Base-by-base conservation (phyloP, 805 yeast genomes). In the Wickerhamiella slavikovae region DNA sequence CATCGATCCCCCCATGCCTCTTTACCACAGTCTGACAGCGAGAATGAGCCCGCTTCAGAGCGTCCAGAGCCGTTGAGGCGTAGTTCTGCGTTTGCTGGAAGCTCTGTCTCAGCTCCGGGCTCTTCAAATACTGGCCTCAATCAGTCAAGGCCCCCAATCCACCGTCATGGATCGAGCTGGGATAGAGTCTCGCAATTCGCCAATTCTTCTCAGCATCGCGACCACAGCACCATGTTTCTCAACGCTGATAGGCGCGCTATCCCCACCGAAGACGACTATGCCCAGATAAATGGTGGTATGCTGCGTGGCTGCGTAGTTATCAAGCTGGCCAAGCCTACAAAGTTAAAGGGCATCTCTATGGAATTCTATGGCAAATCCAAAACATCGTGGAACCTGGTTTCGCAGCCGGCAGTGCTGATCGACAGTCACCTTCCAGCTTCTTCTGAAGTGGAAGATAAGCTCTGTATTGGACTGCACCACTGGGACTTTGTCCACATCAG, bases 321-420 rank as follows among this genome's bases (percentile, higher is more conserved):
- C 7, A 61, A 89, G 34, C 64, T 83, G 2, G 41, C 70, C 30
- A 80, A 79, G 42, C 73, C 85, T 0, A 61, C 74, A 21, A 75
- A 68, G 45, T 56, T 82, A 40, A 78, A 75, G 49, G 52, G 64
- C 18, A 62, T 83, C n/a, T 51, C 59, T 5, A 55, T 83, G 30
- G 55, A 60, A 2, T 67, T 83, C 39, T 62, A 61, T 37, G 94
- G 93, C 2, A 45, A 51, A 2, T 64, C 77, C 25, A 60, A 72
- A 40, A 82, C 94, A 0, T 85, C 76, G 35, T 82, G 94, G 94
- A 91, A 92, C 10, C 92, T 80, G 43, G 91, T 41, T 21, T 41
- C 43, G 29, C 44, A 38, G 33, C 38, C 41, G n/a, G 33, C 38
- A 7, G 39, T 38, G 9, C 35, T 37, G 15, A 45, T 40, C 22